phyloP scores from a whole-genome alignment of 2,329 filamentous ascomycete genomes.

The Fusarium paranaense region DNA sequence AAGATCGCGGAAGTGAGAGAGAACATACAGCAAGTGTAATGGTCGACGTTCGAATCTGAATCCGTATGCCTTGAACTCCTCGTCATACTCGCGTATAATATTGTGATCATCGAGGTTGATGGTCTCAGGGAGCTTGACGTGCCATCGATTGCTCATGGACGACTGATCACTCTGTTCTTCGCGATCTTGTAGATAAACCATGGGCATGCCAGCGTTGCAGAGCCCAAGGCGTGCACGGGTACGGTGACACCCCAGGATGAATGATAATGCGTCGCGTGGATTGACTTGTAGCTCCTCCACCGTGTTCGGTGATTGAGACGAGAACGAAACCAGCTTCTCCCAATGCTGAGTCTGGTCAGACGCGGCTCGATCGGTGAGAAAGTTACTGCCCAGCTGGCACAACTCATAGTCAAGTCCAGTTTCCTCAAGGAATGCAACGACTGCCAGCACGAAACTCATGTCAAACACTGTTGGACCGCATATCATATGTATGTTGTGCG shows the following conservation, averaged over 20 bases:
- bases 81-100: background rate
- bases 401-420: background rate
- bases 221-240: background rate
- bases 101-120: background rate
- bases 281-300: background rate
- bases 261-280: background rate
- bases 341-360: background rate
- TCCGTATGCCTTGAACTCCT: background rate
- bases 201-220: slow-evolving; percentile 1
- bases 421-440: background rate
- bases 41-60: background rate
- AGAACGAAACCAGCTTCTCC: background rate
- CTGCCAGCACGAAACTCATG: background rate
- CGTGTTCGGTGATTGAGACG: background rate
- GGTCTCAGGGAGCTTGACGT: background rate
- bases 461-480: background rate
- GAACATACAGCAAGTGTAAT: background rate
- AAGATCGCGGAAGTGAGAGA: background rate
- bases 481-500: background rate
- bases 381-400: background rate
- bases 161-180: background rate
- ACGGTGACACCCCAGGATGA: background rate
- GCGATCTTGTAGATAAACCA: background rate
- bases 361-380: background rate
- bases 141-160: background rate